Conservation (phyloP, 495 filamentous ascomycete genomes). For the Penicillium samsonianum region DNA sequence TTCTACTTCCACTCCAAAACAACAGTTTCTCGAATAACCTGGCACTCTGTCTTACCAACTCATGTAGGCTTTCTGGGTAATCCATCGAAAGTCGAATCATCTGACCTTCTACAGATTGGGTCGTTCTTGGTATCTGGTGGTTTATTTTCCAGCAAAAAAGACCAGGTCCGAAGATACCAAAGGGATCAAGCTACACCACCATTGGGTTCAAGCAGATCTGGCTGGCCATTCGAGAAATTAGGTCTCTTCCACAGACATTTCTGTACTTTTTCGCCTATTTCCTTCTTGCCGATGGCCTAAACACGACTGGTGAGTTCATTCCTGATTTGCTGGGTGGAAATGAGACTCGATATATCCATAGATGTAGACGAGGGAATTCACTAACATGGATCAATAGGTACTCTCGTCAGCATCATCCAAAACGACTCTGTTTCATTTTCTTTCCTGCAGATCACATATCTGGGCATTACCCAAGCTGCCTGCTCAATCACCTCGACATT, state of each 20-base stretch:
- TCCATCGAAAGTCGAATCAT: not conserved
- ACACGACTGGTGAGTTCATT: conserved; percentile 44
- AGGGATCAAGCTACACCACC: conserved; percentile 47
- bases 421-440: conserved; percentile 50
- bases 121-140: conserved; percentile 53
- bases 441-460: conserved; percentile 51
- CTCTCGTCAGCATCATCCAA: conserved; percentile 49
- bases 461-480: conserved; percentile 47
- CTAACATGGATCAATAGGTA: conserved; percentile 29
- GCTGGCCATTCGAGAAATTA: conserved; percentile 45
- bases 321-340: not conserved
- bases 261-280: conserved; percentile 51
- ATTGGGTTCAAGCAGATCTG: conserved; percentile 52
- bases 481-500: conserved; percentile 49
- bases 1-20: conserved; percentile 44
- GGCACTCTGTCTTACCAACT: conserved; percentile 50
- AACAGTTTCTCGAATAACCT: conserved; percentile 48
- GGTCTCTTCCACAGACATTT: conserved; percentile 47
- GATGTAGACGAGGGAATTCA: not conserved
- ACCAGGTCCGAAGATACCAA: conserved; percentile 46
- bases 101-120: conserved; percentile 40
- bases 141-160: conserved; percentile 53
- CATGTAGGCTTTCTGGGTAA: conserved; percentile 27
- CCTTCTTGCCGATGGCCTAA: conserved; percentile 51
- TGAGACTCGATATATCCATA: not conserved